Evolutionary conservation across 1,284 basidiomycete genomes (phyloP).

Genomic region (Apiotrichum laibachii): DNA sequence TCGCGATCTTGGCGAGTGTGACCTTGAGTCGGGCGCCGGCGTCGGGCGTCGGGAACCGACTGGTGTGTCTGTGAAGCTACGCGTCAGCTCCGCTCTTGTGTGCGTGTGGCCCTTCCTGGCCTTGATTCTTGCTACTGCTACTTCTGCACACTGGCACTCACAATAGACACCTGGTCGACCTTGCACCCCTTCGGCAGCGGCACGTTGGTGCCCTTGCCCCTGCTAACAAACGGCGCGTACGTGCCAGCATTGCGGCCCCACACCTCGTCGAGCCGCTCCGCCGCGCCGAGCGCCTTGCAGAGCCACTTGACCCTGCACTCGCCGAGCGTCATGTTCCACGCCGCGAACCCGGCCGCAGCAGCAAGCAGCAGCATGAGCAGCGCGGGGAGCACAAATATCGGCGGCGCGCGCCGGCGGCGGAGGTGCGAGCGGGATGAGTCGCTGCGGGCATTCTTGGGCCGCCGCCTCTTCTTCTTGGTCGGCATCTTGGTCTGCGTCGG

Average conservation of each 20-base stretch:
- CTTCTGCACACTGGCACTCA: slow-evolving; percentile 19
- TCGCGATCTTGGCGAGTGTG: slow-evolving; percentile 50
- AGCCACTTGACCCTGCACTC: slow-evolving; percentile 33
- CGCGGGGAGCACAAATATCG: no score
- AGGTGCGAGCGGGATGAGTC: no score
- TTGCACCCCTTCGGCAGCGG: slow-evolving; percentile 40
- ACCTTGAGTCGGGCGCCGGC: slow-evolving; percentile 55
- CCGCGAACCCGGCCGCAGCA: slow-evolving; percentile 56
- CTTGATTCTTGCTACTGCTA: no score
- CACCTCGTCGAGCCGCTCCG: slow-evolving; percentile 24
- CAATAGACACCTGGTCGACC: slow-evolving; percentile 45
- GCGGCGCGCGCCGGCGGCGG: no score
- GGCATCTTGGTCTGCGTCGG: no score
- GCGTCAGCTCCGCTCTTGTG: not conserved
- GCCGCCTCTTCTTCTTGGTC: no score
- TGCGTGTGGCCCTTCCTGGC: no score
- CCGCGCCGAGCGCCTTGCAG: slow-evolving; percentile 29
- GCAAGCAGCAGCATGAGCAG: no score
- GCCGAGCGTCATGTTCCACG: slow-evolving; percentile 60
- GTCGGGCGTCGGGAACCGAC: slow-evolving; percentile 67
- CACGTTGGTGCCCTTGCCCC: slow-evolving; percentile 21
- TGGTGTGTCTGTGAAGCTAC: slow-evolving; percentile 80
- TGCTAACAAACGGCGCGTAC: slow-evolving; percentile 34
- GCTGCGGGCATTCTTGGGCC: no score
- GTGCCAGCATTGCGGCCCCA: slow-evolving; percentile 40